Evolutionary conservation across 2,329 filamentous ascomycete genomes (phyloP), one percentile per base, ranked within the genome.

Genomic region (Teratosphaeria nubilosa): DNA sequence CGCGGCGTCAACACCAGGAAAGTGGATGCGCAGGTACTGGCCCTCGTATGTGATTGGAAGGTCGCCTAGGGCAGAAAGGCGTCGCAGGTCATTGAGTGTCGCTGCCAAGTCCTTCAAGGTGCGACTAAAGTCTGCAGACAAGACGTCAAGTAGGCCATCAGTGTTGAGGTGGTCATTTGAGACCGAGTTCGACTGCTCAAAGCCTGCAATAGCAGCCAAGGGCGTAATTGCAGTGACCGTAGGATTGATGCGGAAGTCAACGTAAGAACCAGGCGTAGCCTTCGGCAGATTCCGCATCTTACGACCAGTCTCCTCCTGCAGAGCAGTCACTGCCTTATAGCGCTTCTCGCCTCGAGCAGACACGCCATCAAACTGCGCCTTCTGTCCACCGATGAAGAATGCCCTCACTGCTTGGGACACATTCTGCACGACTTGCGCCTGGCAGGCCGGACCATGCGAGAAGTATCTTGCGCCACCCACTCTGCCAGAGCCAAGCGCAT

Each of bases 371-470:
- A 91, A 96, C 59, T 88, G 87, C 10, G 88, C 86, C 72, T 91
- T 94, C 68, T 95, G 85, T 0, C 94, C 94, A 0, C 88, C 91
- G n/a, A 96, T 80, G 75, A 90, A 87, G 75, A 99, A 96, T 13
- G 91, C 91, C 56, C 94, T 85, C 68, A 97, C 86, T 5, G 91
- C 94, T 66, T 91, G 86, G 13, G 90, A 95, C n/a, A 96, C 92
- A 74, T 96, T 96, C 73, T 94, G 88, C 55, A 97, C 83, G 53
- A 97, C 90, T 72, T 97, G 90, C 1, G 91, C 90, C 45, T 90
- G 91, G 7, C 86, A 84, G 10, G 89, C 87, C 1, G 92, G 90
- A 0, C 85, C 83, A 75, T 96, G 91, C 1, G 90, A 95, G 76
- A 97, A 97, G 77, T 92, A 92, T 64, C 92, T 83, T 25, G 86